A percentile compares a stretch with the other conserved stretches of the same genome.
These are phyloP conservation scores for Plenodomus lindquistii DNA, from an alignment of 2,329 filamentous ascomycete genomes.

Conservation along the genomic window DNA sequence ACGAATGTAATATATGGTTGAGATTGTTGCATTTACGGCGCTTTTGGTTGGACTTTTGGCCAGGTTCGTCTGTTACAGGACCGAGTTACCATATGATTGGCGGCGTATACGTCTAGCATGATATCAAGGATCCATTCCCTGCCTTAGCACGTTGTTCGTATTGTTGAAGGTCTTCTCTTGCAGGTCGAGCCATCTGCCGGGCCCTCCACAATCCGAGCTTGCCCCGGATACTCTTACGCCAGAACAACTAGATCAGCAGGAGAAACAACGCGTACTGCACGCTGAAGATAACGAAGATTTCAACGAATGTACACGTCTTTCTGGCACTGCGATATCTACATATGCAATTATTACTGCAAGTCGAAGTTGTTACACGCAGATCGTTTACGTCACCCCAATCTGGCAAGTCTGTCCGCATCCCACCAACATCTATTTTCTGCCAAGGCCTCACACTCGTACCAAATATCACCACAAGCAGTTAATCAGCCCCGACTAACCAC, in stretches of 20 bases:
- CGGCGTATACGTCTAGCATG: neutral
- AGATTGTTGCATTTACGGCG: neutral
- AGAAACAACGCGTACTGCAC: neutral
- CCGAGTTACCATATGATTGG: neutral
- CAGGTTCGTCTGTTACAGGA: neutral
- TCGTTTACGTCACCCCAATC: constrained; percentile 17
- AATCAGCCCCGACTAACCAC: neutral
- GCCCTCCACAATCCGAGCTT: neutral
- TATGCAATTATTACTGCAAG: constrained; percentile 5
- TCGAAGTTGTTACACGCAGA: constrained; percentile 1
- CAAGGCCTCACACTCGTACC: neutral
- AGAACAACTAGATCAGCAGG: neutral
- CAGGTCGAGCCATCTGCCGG: neutral
- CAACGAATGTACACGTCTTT: neutral
- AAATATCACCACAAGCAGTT: neutral
- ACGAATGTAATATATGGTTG: too few species aligned
- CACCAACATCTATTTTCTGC: neutral
- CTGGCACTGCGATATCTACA: neutral
- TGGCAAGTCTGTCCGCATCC: constrained; percentile 23
- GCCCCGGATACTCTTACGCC: neutral
- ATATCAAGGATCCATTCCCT: neutral
- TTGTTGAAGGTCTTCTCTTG: neutral
- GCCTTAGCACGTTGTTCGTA: neutral
- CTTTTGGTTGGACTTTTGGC: neutral
- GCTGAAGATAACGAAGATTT: neutral